A percentile compares a stretch with the other conserved stretches of the same genome.
Conservation (phyloP, 108 stramenopile species). For the Pseudonitzschia pungens region DNA sequence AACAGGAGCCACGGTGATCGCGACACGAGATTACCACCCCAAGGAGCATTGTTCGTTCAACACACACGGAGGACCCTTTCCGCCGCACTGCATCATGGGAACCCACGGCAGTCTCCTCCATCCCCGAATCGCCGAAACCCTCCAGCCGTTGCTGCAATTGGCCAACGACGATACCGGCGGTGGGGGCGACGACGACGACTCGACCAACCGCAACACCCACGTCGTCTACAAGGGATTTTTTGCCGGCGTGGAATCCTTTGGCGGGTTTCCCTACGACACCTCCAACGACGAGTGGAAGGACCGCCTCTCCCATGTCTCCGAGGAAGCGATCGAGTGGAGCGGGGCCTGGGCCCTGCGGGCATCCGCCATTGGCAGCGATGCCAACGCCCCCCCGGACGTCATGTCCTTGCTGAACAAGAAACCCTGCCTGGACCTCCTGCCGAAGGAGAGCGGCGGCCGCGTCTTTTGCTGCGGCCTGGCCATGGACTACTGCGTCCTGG, state of each 20-base stretch:
- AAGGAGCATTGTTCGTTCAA: slow-evolving; percentile 5
- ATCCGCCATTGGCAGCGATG: neutral
- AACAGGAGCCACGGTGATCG: slow-evolving; percentile 5
- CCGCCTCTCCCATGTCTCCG: neutral
- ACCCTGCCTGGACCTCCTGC: neutral
- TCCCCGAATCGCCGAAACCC: neutral
- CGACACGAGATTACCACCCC: slow-evolving; percentile 6
- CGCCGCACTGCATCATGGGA: slow-evolving; percentile 1
- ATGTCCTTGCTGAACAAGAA: neutral
- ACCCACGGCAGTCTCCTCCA: neutral
- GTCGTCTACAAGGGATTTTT: slow-evolving; percentile 5
- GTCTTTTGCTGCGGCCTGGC: slow-evolving; percentile 5
- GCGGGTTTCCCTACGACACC: neutral
- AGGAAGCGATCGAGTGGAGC: slow-evolving; percentile 4
- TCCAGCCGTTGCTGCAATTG: neutral
- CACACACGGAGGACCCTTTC: slow-evolving; percentile 11
- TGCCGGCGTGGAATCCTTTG: slow-evolving; percentile 6
- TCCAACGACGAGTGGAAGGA: neutral
- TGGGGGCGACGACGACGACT: neutral
- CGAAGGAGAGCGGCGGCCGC: neutral
- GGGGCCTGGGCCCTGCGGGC: neutral
- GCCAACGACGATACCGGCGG: neutral
- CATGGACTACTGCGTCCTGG: slow-evolving; percentile 2
- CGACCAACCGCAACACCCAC: neutral
- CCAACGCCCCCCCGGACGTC: slow-evolving; percentile 9